Percentiles rank a stretch among this genome's conserved stretches.
These are phyloP conservation scores for Sphenostylis stenocarpa DNA, from an alignment of 306 rosid species.

Conservation along the genomic window DNA sequence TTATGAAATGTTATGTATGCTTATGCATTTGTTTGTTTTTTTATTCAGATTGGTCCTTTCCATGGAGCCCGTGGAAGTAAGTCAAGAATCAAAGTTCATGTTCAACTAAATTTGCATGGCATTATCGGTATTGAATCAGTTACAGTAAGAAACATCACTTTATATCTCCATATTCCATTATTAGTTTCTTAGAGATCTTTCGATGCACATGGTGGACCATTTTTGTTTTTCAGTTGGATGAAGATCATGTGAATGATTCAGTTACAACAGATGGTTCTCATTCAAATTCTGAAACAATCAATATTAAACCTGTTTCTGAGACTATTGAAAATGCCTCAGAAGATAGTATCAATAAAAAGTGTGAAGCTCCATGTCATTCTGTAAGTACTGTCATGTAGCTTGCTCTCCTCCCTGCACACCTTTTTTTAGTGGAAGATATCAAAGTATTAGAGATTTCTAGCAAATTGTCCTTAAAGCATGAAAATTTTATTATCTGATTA, in stretches of 20 bases:
- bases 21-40: constrained; percentile 1
- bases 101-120: constrained; percentile 69
- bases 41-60: constrained; percentile 74
- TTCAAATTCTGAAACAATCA: constrained; percentile 51
- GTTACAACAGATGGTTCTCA: constrained; percentile 29
- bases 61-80: constrained; percentile 45
- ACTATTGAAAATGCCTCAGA: constrained; percentile 44
- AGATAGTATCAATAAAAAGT: constrained; percentile 26
- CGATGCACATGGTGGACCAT: constrained; percentile 26
- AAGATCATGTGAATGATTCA: constrained; percentile 48
- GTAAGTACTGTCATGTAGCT: constrained; percentile 39
- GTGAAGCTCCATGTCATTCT: constrained; percentile 41
- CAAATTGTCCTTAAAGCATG: constrained; percentile 13
- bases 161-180: constrained; percentile 10
- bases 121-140: constrained; percentile 70
- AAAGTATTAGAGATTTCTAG: background rate
- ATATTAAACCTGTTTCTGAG: constrained; percentile 45
- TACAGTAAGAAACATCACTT: constrained; percentile 44
- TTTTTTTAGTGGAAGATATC: background rate
- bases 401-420: background rate
- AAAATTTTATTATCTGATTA: background rate
- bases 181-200: constrained; percentile 29
- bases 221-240: constrained; percentile 53
- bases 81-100: constrained; percentile 61
- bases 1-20: background rate